Base-by-base conservation (phyloP, 2,329 filamentous ascomycete genomes). In the Teratosphaeria zuluensis region DNA sequence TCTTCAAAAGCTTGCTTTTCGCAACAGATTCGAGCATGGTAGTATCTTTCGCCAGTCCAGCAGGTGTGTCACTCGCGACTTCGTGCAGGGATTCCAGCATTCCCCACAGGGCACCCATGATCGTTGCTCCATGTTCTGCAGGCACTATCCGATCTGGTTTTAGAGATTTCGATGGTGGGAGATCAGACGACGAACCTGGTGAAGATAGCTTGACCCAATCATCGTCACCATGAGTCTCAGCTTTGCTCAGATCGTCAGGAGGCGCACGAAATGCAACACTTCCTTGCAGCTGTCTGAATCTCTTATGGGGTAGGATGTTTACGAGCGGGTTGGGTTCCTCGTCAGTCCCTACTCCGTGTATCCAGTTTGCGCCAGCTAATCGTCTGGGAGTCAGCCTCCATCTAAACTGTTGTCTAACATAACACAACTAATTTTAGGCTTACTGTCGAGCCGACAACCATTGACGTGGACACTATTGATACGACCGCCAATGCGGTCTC, bases 281-380 rank as follows among this genome's bases (percentile, higher is more conserved):
- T 14, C 64, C 64, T 54, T 30, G 42, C 4, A 67, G 55, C 35
- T 60, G 28, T 33, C 59, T 56, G 33, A 51, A 58, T 31, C 58
- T 54, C 46, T 66, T 66, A 42, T 65, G 60, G 12, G 64, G 65
- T 51, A 67, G 46, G 2, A 66, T 60, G 2, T 62, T 51, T 55
- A 65, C 62, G n/a, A 67, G 56, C 16, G 65, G 65, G 46, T 67
- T 67, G 3, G 64, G 65, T 7, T 59, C 52, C 1, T 62, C 58
- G 8, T 63, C 51, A 8, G 65, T 67, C 4, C 64, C 65, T 6
- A 62, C 58, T 19, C 65, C 65, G 56, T 67, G 65, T n/a, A 66
- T 67, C 65, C 65, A 67, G 16, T 67, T 67, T 7, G 65, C 64
- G 48, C 65, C 64, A 52, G 63, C 65, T 28, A 28, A 28, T 28